Evolutionary conservation across 305 asterid species (phyloP), one percentile per base, ranked within the genome.

Genomic region (Salvia sclarea): DNA sequence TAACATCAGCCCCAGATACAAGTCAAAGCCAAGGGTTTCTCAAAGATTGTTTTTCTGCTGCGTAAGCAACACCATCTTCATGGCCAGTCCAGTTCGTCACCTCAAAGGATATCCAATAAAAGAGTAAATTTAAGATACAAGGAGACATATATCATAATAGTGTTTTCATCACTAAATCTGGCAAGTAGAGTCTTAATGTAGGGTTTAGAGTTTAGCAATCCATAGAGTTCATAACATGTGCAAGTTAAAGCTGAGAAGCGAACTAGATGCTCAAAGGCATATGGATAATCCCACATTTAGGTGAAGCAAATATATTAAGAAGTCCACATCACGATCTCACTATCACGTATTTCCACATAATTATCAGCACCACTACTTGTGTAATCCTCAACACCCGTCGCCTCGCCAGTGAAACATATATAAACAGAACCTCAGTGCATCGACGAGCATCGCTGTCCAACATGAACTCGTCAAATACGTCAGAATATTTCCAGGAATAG

Each of bases 1-100:
- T 12, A 57, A 54, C 6, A 60, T 28, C 63, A 71, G 1, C 53
- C 68, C 6, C 9, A 18, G 49, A 45, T 45, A 17, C 54, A 54
- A 16, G 33, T 44, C 30, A 44, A 57, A 47, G 14, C 52, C 33
- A 30, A 31, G 35, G 8, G 25, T 33, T 57, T 1, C 44, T 16
- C 3, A 57, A 31, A 56, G 24, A 31, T 2, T 30, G 18, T 55
- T 55, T 30, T 31, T 33, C 44, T 57, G 12, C 21, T 57, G 2
- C 10, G 61, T 6, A 28, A 30, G 45, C 63, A 57, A 33, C 61
- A 55, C 3, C 37, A 3, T 54, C 6, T 25, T n/a, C 61, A 25
- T 12, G 18, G 37, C 35, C 8, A 38, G 10, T 11, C 44, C 44
- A 10, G 11, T 10, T 0, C 1, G n/a, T 2, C 44, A 10, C 13